Conservation (phyloP, 495 filamentous ascomycete species). For the Penicillium ochrochloron region DNA sequence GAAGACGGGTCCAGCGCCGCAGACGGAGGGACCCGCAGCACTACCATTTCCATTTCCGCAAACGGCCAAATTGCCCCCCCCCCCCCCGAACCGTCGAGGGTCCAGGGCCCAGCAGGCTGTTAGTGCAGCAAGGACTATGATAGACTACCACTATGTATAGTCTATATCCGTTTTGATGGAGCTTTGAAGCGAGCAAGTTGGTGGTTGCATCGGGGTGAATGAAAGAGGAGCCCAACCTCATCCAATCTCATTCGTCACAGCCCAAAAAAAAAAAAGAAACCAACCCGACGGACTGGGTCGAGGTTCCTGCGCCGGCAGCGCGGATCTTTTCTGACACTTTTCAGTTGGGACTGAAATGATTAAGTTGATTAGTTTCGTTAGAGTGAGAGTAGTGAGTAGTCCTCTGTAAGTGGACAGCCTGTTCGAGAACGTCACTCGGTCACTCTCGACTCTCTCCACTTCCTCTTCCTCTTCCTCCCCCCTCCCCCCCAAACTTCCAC, state of each 20-base stretch:
- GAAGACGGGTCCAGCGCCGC: background rate
- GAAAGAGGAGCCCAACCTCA: background rate
- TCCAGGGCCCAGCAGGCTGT: no score
- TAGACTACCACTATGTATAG: background rate
- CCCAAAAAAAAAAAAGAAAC: background rate
- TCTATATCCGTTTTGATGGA: background rate
- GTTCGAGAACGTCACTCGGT: slow-evolving; percentile 3
- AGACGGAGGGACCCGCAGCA: slow-evolving; percentile 3
- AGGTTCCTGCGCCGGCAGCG: slow-evolving; percentile 30
- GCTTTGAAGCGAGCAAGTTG: background rate
- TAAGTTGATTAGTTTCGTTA: background rate
- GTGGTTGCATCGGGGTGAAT: slow-evolving; percentile 5
- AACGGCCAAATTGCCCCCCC: background rate
- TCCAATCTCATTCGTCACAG: slow-evolving; percentile 8
- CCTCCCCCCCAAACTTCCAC: background rate
- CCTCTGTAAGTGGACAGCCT: background rate
- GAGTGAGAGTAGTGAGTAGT: no score
- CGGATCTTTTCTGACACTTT: slow-evolving; percentile 23
- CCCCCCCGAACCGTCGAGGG: background rate
- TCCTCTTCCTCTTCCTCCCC: no score
- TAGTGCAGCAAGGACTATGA: background rate
- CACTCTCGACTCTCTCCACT: background rate
- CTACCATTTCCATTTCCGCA: slow-evolving; percentile 9
- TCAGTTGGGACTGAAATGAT: slow-evolving; percentile 26
- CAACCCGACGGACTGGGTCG: slow-evolving; percentile 19